These are phyloP conservation scores for Xenoacremonium recifei DNA, from an alignment of 2,329 filamentous ascomycete genomes.

Conservation along the genomic window DNA sequence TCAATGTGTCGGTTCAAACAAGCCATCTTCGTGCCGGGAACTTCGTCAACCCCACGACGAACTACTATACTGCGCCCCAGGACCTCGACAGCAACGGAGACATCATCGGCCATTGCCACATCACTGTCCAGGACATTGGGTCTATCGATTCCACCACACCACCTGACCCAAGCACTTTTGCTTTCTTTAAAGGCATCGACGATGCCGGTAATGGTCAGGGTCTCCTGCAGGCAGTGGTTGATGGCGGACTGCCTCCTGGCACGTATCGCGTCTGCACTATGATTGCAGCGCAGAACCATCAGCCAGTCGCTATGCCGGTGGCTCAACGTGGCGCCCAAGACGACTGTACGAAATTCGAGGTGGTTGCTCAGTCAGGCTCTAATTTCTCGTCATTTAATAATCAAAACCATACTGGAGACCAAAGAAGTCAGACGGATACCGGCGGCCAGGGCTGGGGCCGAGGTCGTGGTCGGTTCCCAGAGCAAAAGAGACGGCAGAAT, in stretches of 20 bases:
- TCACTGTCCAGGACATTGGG: slow-evolving; percentile 55
- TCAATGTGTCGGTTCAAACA: slow-evolving; percentile 36
- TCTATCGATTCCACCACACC: slow-evolving; percentile 44
- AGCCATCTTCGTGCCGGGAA: slow-evolving; percentile 51
- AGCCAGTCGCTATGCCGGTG: slow-evolving; percentile 62
- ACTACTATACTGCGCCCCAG: slow-evolving; percentile 55
- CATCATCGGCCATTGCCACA: slow-evolving; percentile 57
- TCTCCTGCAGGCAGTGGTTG: slow-evolving; percentile 48
- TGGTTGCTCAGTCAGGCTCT: not conserved
- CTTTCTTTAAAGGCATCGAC: slow-evolving; percentile 65
- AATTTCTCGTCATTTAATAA: not conserved
- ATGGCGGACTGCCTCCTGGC: slow-evolving; percentile 53
- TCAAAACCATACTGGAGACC: no score
- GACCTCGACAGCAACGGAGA: slow-evolving; percentile 42
- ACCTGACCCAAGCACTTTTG: slow-evolving; percentile 41
- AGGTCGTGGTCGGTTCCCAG: no score
- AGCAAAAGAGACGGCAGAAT: no score
- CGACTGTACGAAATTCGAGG: slow-evolving; percentile 44
- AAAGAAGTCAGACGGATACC: no score
- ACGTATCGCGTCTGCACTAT: slow-evolving; percentile 64
- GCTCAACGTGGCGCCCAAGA: slow-evolving; percentile 64
- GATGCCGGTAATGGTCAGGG: slow-evolving; percentile 54
- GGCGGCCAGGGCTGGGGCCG: no score
- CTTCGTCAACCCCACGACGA: slow-evolving; percentile 57
- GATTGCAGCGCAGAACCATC: slow-evolving; percentile 60